These are phyloP conservation scores for Naganishia antarctica DNA, from an alignment of 768 basidiomycete genomes.

Conservation along the genomic window DNA sequence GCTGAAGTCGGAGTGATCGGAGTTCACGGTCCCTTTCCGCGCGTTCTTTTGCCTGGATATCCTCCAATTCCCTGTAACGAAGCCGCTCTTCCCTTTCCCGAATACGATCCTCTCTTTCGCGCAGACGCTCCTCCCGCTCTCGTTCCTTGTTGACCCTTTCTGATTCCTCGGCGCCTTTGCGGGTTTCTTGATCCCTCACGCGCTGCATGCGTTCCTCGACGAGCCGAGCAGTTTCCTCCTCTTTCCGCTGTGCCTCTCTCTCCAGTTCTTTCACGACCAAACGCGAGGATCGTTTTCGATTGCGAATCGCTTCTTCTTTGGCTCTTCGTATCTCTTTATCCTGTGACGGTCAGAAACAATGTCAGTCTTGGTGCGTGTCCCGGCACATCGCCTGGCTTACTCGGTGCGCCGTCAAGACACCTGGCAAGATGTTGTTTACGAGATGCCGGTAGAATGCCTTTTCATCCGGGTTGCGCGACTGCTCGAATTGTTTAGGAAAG, in stretches of 20 bases:
- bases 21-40: constrained; percentile 37
- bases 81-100: constrained; percentile 48
- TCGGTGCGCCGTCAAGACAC: constrained; percentile 63
- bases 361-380: not conserved
- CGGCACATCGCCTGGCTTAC: constrained; percentile 58
- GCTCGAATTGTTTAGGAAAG: constrained; percentile 68
- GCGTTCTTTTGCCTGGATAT: constrained; percentile 37
- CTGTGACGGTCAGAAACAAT: constrained; percentile 23
- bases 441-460: constrained; percentile 69
- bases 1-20: constrained; percentile 33
- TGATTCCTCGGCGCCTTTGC: constrained; percentile 32
- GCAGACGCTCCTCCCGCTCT: constrained; percentile 43
- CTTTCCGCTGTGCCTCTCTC: constrained; percentile 59
- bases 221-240: constrained; percentile 53
- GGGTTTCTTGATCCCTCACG: constrained; percentile 36
- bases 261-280: constrained; percentile 76
- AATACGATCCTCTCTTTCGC: constrained; percentile 42
- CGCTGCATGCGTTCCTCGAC: constrained; percentile 48
- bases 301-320: constrained; percentile 68
- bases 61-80: constrained; percentile 34
- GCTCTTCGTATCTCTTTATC: constrained; percentile 44
- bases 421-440: constrained; percentile 63
- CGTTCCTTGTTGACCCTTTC: constrained; percentile 34
- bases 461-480: constrained; percentile 72
- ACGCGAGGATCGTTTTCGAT: constrained; percentile 85